Conservation (phyloP, 495 filamentous ascomycete genomes). For the Daldinia decipiens region DNA sequence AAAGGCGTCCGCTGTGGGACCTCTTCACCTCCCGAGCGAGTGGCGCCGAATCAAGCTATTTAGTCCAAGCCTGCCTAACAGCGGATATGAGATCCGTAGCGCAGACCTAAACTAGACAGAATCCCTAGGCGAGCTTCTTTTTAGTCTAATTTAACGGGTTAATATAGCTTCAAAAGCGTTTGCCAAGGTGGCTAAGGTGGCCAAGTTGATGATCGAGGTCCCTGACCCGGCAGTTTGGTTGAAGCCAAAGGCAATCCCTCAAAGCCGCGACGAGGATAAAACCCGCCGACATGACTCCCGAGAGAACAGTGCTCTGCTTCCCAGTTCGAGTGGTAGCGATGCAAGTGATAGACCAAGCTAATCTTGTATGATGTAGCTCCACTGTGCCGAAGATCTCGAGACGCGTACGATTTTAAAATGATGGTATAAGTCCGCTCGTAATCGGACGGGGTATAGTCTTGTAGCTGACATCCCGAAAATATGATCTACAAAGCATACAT, state of each 20-base stretch:
- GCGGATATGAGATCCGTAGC: slow-evolving; percentile 36
- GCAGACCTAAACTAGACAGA: slow-evolving; percentile 21
- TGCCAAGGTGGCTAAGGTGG: slow-evolving; percentile 42
- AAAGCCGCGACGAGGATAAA: slow-evolving; percentile 2
- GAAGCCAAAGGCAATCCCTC: slow-evolving; percentile 18
- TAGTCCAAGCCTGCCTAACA: slow-evolving; percentile 8
- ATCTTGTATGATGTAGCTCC: slow-evolving; percentile 5
- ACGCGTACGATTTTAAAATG: slow-evolving; percentile 5
- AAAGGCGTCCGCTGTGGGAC: slow-evolving; percentile 29
- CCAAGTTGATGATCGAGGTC: slow-evolving; percentile 28
- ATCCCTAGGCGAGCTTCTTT: slow-evolving; percentile 25
- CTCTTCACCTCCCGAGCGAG: slow-evolving; percentile 29
- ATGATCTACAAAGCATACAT: slow-evolving; percentile 2
- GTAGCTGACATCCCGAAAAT: neutral
- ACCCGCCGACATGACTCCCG: neutral
- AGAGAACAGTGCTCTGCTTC: slow-evolving; percentile 1
- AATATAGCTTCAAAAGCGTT: slow-evolving; percentile 15
- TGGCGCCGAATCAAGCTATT: slow-evolving; percentile 39
- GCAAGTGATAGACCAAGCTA: slow-evolving; percentile 5
- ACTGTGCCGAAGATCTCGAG: slow-evolving; percentile 5
- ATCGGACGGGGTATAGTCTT: neutral
- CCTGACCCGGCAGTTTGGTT: slow-evolving; percentile 40
- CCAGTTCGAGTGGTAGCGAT: neutral
- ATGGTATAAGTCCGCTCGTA: neutral
- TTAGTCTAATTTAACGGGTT: slow-evolving; percentile 12